Percentiles rank a stretch among this genome's conserved stretches.
Evolutionary conservation across 2,329 filamentous ascomycete genomes (phyloP).

Genomic region (Saccharata proteae): DNA sequence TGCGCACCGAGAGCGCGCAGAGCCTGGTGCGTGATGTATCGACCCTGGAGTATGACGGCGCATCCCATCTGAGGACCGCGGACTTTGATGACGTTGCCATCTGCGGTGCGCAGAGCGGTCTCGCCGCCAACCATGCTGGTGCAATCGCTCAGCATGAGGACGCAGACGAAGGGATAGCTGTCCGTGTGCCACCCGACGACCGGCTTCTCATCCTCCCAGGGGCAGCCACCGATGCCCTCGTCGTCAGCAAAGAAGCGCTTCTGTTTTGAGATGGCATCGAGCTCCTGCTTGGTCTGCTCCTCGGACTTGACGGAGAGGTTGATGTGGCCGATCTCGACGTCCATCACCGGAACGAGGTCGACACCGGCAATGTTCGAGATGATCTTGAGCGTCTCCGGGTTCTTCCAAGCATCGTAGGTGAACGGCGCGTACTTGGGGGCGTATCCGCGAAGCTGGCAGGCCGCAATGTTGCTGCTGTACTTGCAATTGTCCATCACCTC

Average conservation of each 20-base stretch:
- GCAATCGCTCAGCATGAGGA: constrained; percentile 55
- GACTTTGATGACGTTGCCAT: constrained; percentile 45
- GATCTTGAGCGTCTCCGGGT: constrained; percentile 40
- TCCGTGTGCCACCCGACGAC: constrained; percentile 54
- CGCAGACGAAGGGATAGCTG: constrained; percentile 57
- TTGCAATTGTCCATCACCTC: constrained; percentile 45
- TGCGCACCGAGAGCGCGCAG: constrained; percentile 44
- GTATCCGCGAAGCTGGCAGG: constrained; percentile 44
- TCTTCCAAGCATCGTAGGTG: constrained; percentile 49
- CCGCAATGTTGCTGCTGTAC: constrained; percentile 47
- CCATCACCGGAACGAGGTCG: constrained; percentile 43
- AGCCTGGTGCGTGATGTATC: constrained; percentile 55
- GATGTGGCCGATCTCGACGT: constrained; percentile 48
- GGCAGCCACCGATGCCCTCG: constrained; percentile 30
- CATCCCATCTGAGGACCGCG: constrained; percentile 49
- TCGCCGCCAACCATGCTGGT: constrained; percentile 52
- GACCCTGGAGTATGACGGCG: constrained; percentile 53
- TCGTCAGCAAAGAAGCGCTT: constrained; percentile 25
- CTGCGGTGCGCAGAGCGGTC: constrained; percentile 45
- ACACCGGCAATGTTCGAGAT: constrained; percentile 46
- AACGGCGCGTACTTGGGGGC: constrained; percentile 51
- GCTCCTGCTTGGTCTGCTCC: constrained; percentile 32
- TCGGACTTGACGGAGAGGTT: constrained; percentile 43
- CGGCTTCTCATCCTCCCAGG: constrained; percentile 38
- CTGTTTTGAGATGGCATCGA: constrained; percentile 27